Conservation (phyloP, 1,284 basidiomycete genomes). For the Boletellus deceptivus region DNA sequence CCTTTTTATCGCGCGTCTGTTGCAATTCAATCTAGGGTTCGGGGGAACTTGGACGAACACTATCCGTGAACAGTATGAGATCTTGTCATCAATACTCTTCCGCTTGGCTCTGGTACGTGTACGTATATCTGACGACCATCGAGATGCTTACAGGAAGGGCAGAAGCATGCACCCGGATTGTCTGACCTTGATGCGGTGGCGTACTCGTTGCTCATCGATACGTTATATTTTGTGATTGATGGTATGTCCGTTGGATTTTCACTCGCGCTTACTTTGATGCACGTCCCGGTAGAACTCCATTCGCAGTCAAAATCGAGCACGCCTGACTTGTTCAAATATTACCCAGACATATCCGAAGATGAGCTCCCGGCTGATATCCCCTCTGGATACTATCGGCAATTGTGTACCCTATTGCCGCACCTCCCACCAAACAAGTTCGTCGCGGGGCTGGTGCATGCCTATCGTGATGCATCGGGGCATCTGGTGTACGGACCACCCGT, state of each 20-base stretch:
- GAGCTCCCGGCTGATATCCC: constrained; percentile 57
- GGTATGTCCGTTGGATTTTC: constrained; percentile 43
- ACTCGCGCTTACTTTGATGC: background rate
- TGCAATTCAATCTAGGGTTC: constrained; percentile 73
- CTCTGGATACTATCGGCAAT: constrained; percentile 50
- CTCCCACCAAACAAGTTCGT: constrained; percentile 51
- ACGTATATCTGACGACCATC: background rate
- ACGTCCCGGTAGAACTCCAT: constrained; percentile 52
- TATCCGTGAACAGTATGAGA: constrained; percentile 46
- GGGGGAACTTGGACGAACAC: constrained; percentile 54
- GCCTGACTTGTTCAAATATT: constrained; percentile 59
- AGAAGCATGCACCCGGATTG: constrained; percentile 53
- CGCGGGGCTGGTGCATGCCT: constrained; percentile 54
- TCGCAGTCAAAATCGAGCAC: constrained; percentile 48
- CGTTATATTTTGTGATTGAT: constrained; percentile 68
- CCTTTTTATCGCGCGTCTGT: constrained; percentile 57
- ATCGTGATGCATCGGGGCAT: constrained; percentile 45
- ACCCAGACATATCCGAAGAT: constrained; percentile 50
- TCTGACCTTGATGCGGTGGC: constrained; percentile 48
- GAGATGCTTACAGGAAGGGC: constrained; percentile 12
- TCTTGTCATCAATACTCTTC: constrained; percentile 48
- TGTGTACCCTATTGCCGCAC: constrained; percentile 49
- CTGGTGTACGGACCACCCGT: constrained; percentile 52
- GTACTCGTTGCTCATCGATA: constrained; percentile 70
- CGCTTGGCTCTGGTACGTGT: constrained; percentile 55